Conservation (phyloP, 345 rosid species). For the Euclidium syriacum region DNA sequence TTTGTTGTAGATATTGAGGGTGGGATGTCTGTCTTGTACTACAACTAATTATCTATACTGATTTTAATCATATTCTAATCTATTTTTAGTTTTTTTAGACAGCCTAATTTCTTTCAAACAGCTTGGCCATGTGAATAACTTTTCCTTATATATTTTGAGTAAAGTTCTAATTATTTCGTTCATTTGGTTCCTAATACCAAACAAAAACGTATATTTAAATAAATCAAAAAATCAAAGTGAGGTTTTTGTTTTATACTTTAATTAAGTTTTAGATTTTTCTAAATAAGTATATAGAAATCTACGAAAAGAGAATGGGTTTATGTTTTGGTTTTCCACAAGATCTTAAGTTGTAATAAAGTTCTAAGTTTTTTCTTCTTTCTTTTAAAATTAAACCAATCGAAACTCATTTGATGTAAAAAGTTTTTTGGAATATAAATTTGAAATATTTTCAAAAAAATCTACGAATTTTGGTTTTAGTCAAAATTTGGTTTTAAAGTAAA, state of each 20-base stretch:
- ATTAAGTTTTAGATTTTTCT: background rate
- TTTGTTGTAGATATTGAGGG: constrained; percentile 12
- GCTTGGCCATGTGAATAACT: constrained; percentile 29
- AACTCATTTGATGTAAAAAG: too few relatives aligned
- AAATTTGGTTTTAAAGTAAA: background rate
- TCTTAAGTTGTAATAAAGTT: too few relatives aligned
- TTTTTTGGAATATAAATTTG: too few relatives aligned
- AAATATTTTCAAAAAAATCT: too few relatives aligned
- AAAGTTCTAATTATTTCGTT: background rate
- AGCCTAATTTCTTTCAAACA: constrained; percentile 16
- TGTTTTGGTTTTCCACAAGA: too few relatives aligned
- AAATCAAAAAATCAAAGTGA: background rate
- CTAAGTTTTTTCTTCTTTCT: too few relatives aligned
- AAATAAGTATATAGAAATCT: background rate
- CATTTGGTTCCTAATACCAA: background rate
- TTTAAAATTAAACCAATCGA: too few relatives aligned
- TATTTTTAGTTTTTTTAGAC: background rate
- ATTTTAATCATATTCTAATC: background rate
- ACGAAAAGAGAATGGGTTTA: too few relatives aligned
- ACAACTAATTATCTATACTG: constrained; percentile 2
- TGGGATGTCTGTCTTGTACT: constrained; percentile 31
- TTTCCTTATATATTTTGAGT: background rate
- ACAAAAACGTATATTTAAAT: background rate
- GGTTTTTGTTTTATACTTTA: background rate
- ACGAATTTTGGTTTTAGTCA: background rate